Base-by-base conservation (phyloP, 73 alveolate genomes). In the Paramecium caudatum region DNA sequence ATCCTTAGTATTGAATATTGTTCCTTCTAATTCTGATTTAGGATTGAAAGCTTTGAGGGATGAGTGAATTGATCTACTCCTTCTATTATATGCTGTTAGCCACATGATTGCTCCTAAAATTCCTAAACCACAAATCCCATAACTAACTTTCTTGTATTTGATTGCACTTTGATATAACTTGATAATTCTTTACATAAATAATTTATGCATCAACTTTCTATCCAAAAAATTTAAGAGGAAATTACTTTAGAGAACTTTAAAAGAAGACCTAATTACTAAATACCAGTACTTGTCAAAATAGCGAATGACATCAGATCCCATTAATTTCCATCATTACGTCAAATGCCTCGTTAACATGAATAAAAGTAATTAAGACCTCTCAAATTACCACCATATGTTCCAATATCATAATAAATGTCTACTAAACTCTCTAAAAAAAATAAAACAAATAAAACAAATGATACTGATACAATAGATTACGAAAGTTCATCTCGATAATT, bases 401-500 rank as follows among this genome's bases (percentile, higher is more conserved):
- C 80, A 9, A 55, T 55, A 55, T 55, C 80, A 16, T 27, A 25
- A 55, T 55, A 23, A 4, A 23, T 55, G 1, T 17, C 80, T 0
- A 27, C 23, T 10, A 55, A 55, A 21, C 30, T 27, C 3, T 55
- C 32, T 0, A 55, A 55, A 55, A 55, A 5, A 55, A 23, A 27
- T 10, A 55, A 16, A 10, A 27, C 80, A 4, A 23, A 55, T 27
- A 55, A 55, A 21, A 55, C 17, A 9, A 55, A 43, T 23, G 45
- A 55, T 2, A 27, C 7, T 9, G 80, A 55, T 55, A 16, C 9
- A 1, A 13, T 55, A 7, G 80, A 55, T 55, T 55, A 27, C 30
- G 80, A 55, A 55, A 55, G 80, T 43, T 55, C 80, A 15, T 55
- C 80, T 21, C 23, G 80, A 55, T 55, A 55, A 55, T 55, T 55